Evolutionary conservation across 2,329 filamentous ascomycete genomes (phyloP), one percentile per base, ranked within the genome.

Genomic region (Achaetomium macrosporum): DNA sequence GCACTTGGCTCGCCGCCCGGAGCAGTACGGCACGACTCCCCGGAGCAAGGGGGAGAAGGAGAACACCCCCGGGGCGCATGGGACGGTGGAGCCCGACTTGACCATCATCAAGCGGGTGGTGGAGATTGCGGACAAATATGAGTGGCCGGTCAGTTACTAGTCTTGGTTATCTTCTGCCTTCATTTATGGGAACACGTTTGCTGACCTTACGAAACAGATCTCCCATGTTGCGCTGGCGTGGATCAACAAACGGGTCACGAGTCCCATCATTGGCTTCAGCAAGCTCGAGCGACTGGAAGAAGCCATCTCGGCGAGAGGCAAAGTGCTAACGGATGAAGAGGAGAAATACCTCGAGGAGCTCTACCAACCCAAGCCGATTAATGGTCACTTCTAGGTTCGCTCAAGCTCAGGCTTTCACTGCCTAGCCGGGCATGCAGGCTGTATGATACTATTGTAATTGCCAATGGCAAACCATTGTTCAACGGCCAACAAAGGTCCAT

Each of bases 151-250:
- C 31, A 42, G 60, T 37, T n/a, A n/a, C n/a, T n/a, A n/a, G n/a
- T n/a, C n/a, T n/a, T n/a, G n/a, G n/a, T n/a, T n/a, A 15, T 11
- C 10, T 35, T 9, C 33, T 15, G 33, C 10, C 33, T 35, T 35
- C 10, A 4, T 9, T 35, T 5, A 5, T 15, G 33, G 25, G 10
- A 9, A 35, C 33, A 35, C 4, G 5, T 4, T 12, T 35, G 11
- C 30, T 35, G n/a, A 40, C 15, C 2, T 55, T 36, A 56, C 41
- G 5, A 15, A 31, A 31, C 79, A 74, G 57, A 87, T 87, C 77
- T 78, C 79, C 42, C 77, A 84, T 51, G 77, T 88, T 17, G 76
- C 81, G 1, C 73, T 84, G 50, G 82, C 82, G 2, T 88, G 84
- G 84, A 75, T 77, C 52, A 69, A 79, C 58, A 72, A 75, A 57